These are phyloP conservation scores for Fusarium siculi DNA, from an alignment of 2,329 filamentous ascomycete genomes.

Conservation along the genomic window DNA sequence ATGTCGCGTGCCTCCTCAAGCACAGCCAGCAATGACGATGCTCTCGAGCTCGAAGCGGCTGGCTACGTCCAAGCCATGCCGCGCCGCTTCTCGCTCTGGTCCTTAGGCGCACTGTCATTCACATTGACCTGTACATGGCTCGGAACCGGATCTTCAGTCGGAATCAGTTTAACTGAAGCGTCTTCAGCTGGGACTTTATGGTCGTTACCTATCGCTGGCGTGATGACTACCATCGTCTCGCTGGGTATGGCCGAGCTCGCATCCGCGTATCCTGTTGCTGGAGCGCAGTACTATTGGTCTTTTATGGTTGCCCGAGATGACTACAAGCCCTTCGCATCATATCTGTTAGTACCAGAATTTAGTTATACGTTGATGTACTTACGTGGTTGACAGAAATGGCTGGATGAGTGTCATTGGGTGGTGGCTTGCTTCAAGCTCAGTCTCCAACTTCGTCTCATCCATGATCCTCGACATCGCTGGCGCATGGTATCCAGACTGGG, in stretches of 20 bases:
- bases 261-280: constrained; percentile 43
- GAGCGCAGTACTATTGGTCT: constrained; percentile 45
- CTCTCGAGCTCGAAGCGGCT: constrained; percentile 46
- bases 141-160: constrained; percentile 45
- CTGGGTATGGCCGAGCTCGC: constrained; percentile 44
- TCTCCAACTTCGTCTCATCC: constrained; percentile 36
- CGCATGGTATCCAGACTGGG: constrained; percentile 59
- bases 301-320: constrained; percentile 39
- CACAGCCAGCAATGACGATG: constrained; percentile 25
- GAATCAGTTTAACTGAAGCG: constrained; percentile 43
- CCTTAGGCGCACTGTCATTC: constrained; percentile 44
- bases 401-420: constrained; percentile 39
- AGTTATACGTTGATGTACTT: fast-evolving
- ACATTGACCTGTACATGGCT: constrained; percentile 48
- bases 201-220: constrained; percentile 41
- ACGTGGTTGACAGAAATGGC: not conserved
- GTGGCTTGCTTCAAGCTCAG: constrained; percentile 38
- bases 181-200: constrained; percentile 43
- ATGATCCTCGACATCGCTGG: constrained; percentile 35
- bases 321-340: constrained; percentile 41
- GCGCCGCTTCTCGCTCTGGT: constrained; percentile 44
- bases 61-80: constrained; percentile 48
- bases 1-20: not conserved
- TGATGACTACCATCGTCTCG: constrained; percentile 43
- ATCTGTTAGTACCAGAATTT: constrained; percentile 5